Conservation (phyloP, 2,329 filamentous ascomycete genomes). For the Acrocalymma vagum region DNA sequence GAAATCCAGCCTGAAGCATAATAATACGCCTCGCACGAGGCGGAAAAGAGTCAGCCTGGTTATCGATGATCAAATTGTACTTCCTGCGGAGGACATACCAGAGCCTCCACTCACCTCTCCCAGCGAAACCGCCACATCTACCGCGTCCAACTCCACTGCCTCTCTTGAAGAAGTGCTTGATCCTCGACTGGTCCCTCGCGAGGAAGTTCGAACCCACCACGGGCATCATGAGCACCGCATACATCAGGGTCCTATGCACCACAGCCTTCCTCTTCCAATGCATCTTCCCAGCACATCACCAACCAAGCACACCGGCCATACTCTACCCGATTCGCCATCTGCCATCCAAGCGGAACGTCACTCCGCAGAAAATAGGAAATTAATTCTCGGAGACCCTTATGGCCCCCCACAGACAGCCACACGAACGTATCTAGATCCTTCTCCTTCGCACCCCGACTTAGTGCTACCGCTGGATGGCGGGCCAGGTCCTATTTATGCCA, state of each 20-base stretch:
- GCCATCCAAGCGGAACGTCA: conserved; percentile 7
- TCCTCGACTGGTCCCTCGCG: conserved; percentile 33
- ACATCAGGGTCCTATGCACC: conserved; percentile 42
- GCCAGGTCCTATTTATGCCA: conserved; percentile 30
- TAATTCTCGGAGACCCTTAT: no score
- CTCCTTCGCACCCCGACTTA: conserved; percentile 20
- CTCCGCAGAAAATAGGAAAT: no score
- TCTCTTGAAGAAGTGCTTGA: conserved; percentile 44
- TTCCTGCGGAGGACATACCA: conserved; percentile 42
- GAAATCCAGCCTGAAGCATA: conserved; percentile 43
- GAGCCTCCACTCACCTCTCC: conserved; percentile 36
- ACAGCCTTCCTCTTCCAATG: conserved; percentile 37
- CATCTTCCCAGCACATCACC: conserved; percentile 29
- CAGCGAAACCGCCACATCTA: conserved; percentile 38
- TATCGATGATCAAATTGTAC: conserved; percentile 49
- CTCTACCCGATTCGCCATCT: conserved; percentile 25
- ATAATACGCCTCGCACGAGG: conserved; percentile 27
- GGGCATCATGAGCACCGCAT: no score
- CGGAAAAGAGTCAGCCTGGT: conserved; percentile 47
- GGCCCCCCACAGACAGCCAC: conserved; percentile 26
- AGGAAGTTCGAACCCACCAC: conserved; percentile 21
- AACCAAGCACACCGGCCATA: conserved; percentile 27
- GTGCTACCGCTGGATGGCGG: conserved; percentile 25
- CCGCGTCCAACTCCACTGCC: conserved; percentile 37
- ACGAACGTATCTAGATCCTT: conserved; percentile 36